Evolutionary conservation across 225 moss, liverwort and hornwort genomes (phyloP).

Genomic region (Pseudisothecium myosuroides): DNA sequence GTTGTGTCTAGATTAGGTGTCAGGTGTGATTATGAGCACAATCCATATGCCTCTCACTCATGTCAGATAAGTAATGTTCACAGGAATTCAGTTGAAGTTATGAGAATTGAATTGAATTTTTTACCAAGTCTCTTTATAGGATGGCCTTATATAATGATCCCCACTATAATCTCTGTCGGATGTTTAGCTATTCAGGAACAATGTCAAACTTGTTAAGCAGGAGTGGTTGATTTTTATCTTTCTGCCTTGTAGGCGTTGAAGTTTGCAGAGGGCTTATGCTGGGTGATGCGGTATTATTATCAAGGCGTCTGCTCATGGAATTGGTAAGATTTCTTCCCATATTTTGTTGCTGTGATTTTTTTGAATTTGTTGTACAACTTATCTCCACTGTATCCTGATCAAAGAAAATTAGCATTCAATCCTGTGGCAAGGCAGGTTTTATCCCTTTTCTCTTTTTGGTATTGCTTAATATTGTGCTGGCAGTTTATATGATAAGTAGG

Average conservation of each 20-base stretch:
- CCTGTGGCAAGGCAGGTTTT: not conserved
- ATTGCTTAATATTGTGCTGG: not conserved
- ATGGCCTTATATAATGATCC: not conserved
- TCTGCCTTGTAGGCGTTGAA: slow-evolving; percentile 53
- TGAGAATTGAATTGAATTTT: not conserved
- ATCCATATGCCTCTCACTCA: not conserved
- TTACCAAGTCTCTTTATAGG: not conserved
- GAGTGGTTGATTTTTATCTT: not conserved
- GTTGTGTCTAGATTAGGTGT: not conserved
- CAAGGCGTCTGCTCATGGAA: slow-evolving; percentile 99
- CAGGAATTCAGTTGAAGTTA: not conserved
- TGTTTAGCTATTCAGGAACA: not conserved
- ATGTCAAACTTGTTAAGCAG: not conserved
- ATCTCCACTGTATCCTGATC: not conserved
- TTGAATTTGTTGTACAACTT: not conserved
- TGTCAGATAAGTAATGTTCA: not conserved
- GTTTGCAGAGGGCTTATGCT: slow-evolving; percentile 93
- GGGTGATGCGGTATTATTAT: slow-evolving; percentile 99
- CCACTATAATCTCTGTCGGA: not conserved
- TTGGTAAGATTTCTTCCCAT: slow-evolving; percentile 40
- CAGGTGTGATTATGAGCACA: not conserved
- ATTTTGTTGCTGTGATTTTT: not conserved
- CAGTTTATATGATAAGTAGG: not conserved
- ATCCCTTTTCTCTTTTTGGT: not conserved
- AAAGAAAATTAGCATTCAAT: not conserved